A percentile compares a stretch with the other conserved stretches of the same genome.
Evolutionary conservation across 139 green algal genomes (phyloP).

Genomic region (Eudorina sp.): DNA sequence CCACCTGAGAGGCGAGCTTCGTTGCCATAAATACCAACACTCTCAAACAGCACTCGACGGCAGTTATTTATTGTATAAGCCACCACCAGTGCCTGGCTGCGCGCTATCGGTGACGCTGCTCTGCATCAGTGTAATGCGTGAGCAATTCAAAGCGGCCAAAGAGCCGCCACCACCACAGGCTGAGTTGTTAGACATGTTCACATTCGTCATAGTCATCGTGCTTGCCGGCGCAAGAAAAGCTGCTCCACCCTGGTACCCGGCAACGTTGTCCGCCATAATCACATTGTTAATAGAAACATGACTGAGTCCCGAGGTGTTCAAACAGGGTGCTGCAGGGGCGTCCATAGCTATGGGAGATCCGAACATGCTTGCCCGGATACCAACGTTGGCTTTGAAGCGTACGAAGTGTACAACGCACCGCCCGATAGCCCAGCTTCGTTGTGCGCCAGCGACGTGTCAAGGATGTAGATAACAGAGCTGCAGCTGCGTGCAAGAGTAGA

Average conservation of each 20-base stretch:
- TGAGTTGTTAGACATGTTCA: background rate
- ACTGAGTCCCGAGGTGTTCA: background rate
- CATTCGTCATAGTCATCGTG: background rate
- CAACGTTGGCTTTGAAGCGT: background rate
- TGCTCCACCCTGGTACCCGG: background rate
- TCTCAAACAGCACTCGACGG: background rate
- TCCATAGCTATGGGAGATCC: background rate
- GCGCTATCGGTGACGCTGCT: background rate
- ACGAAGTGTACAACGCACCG: background rate
- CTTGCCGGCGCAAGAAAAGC: background rate
- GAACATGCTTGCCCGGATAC: too few relatives aligned
- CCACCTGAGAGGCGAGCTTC: background rate
- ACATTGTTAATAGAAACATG: background rate
- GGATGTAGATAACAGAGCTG: background rate
- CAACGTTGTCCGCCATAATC: background rate
- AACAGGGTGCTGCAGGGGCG: background rate
- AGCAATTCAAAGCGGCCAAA: background rate
- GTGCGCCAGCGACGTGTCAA: background rate
- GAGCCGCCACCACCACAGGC: background rate
- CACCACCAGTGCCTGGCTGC: background rate
- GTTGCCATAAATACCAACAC: background rate
- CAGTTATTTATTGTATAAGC: background rate
- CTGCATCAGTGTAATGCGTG: background rate
- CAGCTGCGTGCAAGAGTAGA: background rate
- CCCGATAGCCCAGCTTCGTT: background rate